Conservation (phyloP, 1,284 basidiomycete genomes). For the Sporisorium graminicola region DNA sequence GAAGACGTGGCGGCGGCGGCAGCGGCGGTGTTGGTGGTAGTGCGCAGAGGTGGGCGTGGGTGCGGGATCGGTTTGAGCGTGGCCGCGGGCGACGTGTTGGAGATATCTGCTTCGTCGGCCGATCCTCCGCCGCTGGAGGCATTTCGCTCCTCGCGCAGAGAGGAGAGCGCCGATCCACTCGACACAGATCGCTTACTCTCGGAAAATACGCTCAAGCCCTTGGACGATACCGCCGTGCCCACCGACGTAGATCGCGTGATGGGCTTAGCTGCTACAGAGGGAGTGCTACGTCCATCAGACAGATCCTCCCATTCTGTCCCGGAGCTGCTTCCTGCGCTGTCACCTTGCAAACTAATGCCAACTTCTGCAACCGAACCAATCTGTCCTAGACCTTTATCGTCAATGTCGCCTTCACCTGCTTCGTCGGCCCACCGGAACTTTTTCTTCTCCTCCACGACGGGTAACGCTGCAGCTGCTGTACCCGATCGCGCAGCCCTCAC, state of each 20-base stretch:
- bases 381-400: slow-evolving; percentile 75
- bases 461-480: neutral
- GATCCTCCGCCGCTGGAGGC: neutral
- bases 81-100: slow-evolving; percentile 10
- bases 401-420: slow-evolving; percentile 83
- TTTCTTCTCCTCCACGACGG: slow-evolving; percentile 73
- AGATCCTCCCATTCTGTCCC: slow-evolving; percentile 46
- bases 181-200: slow-evolving; percentile 16
- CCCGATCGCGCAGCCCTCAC: neutral
- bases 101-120: slow-evolving; percentile 33
- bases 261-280: slow-evolving; percentile 24
- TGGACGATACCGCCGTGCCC: slow-evolving; percentile 1
- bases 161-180: slow-evolving; percentile 9
- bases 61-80: neutral
- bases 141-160: slow-evolving; percentile 18
- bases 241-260: slow-evolving; percentile 12
- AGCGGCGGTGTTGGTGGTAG: slow-evolving; percentile 20
- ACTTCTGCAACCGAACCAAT: neutral
- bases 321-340: slow-evolving; percentile 24
- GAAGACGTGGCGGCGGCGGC: too few relatives aligned
- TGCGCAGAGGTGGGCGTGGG: slow-evolving; percentile 12
- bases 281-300: slow-evolving; percentile 31
- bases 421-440: slow-evolving; percentile 90
- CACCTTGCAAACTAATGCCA: neutral
- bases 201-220: neutral